Percentiles rank a stretch among this genome's conserved stretches.
Conservation (phyloP, 23 red algal species). For the Gracilariopsis chorda region DNA sequence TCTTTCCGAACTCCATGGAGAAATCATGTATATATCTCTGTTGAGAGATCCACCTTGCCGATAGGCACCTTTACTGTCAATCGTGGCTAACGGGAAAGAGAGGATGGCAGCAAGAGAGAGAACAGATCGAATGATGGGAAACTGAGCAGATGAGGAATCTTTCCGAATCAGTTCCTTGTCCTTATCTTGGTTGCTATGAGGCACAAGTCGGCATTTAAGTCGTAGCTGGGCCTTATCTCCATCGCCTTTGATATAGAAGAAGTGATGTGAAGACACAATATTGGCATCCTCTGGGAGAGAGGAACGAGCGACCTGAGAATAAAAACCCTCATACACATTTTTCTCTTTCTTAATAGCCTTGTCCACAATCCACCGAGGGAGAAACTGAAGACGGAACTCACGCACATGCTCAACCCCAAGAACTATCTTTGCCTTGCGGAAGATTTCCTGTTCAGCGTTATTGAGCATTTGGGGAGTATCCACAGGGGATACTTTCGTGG, state of each 20-base stretch:
- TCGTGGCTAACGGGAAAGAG: not conserved
- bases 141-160: not conserved
- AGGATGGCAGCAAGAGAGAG: not conserved
- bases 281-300: not conserved
- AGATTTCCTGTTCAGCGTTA: not conserved
- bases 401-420: not conserved
- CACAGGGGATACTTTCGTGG: not conserved
- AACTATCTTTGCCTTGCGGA: not conserved
- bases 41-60: not conserved
- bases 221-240: not conserved
- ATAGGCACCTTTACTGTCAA: conserved; percentile 34
- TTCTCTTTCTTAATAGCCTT: conserved; percentile 25
- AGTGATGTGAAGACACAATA: not conserved
- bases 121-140: not conserved
- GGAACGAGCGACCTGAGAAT: not conserved
- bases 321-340: not conserved
- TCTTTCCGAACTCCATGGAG: not conserved
- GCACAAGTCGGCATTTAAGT: not conserved
- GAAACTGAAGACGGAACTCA: conserved; percentile 23
- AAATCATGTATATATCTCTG: not conserved
- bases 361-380: conserved; percentile 10
- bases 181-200: conserved; percentile 2
- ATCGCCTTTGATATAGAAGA: conserved; percentile 29
- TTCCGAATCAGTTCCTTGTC: not conserved
- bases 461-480: not conserved